Conservation (phyloP, 2,329 filamentous ascomycete genomes). For the Neofusicoccum laricinum region DNA sequence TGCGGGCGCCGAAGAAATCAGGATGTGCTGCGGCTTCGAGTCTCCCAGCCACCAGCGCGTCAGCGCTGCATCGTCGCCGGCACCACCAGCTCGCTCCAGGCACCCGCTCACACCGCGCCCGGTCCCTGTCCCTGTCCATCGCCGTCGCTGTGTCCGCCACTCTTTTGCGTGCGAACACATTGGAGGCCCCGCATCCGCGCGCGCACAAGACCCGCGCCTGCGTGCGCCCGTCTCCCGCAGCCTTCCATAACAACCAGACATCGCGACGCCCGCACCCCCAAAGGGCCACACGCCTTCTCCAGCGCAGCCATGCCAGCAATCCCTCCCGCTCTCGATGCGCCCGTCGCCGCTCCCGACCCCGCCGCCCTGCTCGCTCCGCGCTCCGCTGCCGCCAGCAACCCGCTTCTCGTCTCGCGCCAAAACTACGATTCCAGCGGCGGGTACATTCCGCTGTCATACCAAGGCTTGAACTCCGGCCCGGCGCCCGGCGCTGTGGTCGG, state of each 20-base stretch:
- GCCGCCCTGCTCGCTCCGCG: background rate
- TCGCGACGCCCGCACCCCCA: background rate
- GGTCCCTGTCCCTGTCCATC: background rate
- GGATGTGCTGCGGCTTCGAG: background rate
- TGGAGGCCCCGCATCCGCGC: background rate
- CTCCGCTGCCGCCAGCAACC: background rate
- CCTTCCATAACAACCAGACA: background rate
- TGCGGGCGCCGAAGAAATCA: background rate
- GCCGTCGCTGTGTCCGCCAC: background rate
- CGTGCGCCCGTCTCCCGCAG: background rate
- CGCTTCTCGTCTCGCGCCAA: constrained; percentile 9
- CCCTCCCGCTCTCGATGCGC: background rate
- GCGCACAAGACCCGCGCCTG: background rate
- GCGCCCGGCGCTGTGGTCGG: constrained; percentile 58
- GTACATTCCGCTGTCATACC: constrained; percentile 62
- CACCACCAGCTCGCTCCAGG: background rate
- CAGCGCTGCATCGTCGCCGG: background rate
- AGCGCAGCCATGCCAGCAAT: constrained; percentile 8
- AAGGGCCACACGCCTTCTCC: background rate
- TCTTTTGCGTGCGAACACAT: background rate
- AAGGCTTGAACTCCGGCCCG: constrained; percentile 51
- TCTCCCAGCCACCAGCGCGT: constrained; percentile 9
- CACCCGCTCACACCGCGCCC: too few species aligned
- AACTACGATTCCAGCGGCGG: constrained; percentile 29
- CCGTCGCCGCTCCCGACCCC: background rate